phyloP scores from a whole-genome alignment of 805 yeast genomes.

The Myxozyma vanderwaltii region DNA sequence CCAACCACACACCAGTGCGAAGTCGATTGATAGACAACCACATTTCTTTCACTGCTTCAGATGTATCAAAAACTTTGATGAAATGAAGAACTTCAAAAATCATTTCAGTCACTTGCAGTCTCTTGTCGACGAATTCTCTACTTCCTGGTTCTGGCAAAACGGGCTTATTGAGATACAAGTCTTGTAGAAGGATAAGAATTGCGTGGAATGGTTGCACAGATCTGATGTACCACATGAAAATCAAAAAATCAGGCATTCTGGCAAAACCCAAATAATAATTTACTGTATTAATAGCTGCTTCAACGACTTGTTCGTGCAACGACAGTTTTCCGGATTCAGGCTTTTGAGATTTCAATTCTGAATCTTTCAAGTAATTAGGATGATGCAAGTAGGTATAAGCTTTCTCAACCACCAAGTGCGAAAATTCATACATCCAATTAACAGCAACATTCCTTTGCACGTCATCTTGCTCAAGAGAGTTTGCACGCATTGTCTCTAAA shows the following conservation, averaged over 20 bases:
- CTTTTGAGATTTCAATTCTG: neutral
- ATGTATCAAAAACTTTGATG: conserved; percentile 10
- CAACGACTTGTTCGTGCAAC: conserved; percentile 10
- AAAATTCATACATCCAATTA: conserved; percentile 11
- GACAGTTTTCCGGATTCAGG: neutral
- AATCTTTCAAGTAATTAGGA: conserved; percentile 17
- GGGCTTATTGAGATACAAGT: conserved; percentile 19
- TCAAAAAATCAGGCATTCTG: conserved; percentile 17
- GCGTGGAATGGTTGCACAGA: conserved; percentile 25
- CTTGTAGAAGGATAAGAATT: conserved; percentile 20
- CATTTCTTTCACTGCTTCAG: conserved; percentile 11
- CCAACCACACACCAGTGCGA: conserved; percentile 25
- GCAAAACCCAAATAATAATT: conserved; percentile 14
- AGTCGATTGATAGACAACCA: conserved; percentile 23
- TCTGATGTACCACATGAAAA: conserved; percentile 22
- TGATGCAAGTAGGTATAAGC: conserved; percentile 22
- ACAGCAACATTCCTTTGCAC: neutral
- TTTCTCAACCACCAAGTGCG: conserved; percentile 15
- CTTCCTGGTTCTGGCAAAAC: conserved; percentile 1
- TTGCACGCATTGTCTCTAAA: neutral
- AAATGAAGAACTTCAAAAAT: conserved; percentile 18
- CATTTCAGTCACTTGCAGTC: conserved; percentile 14
- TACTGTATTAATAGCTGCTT: conserved; percentile 20
- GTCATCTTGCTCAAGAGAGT: neutral
- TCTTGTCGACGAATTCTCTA: conserved; percentile 2